Percentiles rank a stretch among this genome's conserved stretches.
These are phyloP conservation scores for Globisporangium mamillatum DNA, from an alignment of 352 stramenopile species.

Conservation along the genomic window DNA sequence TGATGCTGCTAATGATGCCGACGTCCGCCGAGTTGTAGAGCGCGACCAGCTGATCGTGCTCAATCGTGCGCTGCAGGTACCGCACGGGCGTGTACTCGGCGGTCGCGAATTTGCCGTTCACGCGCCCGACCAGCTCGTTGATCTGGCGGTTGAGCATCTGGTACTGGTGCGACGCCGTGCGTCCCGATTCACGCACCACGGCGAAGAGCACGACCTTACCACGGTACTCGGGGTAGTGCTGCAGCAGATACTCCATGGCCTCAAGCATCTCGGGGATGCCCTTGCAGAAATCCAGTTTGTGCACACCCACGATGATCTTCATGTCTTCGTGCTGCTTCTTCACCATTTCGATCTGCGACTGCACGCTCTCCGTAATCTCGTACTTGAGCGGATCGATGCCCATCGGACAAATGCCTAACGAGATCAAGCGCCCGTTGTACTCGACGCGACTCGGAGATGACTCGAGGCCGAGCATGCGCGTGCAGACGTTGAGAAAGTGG, in stretches of 20 bases:
- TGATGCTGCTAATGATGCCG: slow-evolving; percentile 86
- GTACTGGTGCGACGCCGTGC: slow-evolving; percentile 67
- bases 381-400: slow-evolving; percentile 88
- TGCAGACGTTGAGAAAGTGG: slow-evolving; percentile 84
- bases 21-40: slow-evolving; percentile 89
- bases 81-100: slow-evolving; percentile 87
- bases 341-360: slow-evolving; percentile 48
- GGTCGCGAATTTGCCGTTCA: slow-evolving; percentile 87
- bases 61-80: slow-evolving; percentile 86
- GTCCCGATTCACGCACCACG: slow-evolving; percentile 82
- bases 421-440: slow-evolving; percentile 86
- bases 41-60: slow-evolving; percentile 85
- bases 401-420: slow-evolving; percentile 87
- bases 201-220: slow-evolving; percentile 93
- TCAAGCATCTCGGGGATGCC: slow-evolving; percentile 89
- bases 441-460: slow-evolving; percentile 82
- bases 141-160: slow-evolving; percentile 86
- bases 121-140: slow-evolving; percentile 86
- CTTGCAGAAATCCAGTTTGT: slow-evolving; percentile 83
- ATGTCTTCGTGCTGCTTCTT: slow-evolving; percentile 58
- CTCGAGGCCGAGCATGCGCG: slow-evolving; percentile 84
- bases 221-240: slow-evolving; percentile 90
- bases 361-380: slow-evolving; percentile 52
- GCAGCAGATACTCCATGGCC: slow-evolving; percentile 86
- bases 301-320: slow-evolving; percentile 75